phyloP scores from a whole-genome alignment of 768 basidiomycete genomes.

The Phylloporus sp. region DNA sequence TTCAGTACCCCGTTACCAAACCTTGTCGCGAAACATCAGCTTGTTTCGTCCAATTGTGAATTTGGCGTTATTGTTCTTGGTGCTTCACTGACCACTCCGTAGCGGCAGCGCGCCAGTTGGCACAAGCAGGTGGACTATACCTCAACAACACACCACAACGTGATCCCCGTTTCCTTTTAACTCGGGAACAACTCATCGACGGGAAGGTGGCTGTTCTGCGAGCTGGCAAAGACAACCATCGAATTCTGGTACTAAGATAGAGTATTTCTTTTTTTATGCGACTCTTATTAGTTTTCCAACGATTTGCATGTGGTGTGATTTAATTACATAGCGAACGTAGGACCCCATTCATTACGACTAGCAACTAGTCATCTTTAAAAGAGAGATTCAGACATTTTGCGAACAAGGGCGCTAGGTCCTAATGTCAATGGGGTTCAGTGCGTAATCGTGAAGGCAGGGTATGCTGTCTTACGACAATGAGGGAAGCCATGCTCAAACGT shows the following conservation, averaged over 20 bases:
- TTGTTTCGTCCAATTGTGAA: conserved; percentile 63
- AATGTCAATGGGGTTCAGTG: conserved; percentile 2
- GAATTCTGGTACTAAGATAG: conserved; percentile 44
- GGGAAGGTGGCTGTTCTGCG: conserved; percentile 58
- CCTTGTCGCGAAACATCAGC: conserved; percentile 52
- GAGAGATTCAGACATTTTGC: conserved; percentile 4
- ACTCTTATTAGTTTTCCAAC: background rate
- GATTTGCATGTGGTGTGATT: background rate
- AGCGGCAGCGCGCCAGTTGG: conserved; percentile 65
- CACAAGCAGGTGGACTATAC: conserved; percentile 64
- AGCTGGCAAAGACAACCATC: conserved; percentile 68
- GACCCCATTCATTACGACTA: background rate
- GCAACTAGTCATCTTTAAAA: background rate
- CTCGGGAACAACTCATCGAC: conserved; percentile 50
- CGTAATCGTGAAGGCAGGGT: background rate
- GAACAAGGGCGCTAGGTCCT: conserved; percentile 24
- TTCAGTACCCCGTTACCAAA: conserved; percentile 51
- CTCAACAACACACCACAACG: conserved; percentile 58
- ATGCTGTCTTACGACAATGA: conserved; percentile 20
- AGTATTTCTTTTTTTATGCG: background rate
- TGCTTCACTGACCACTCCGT: conserved; percentile 7
- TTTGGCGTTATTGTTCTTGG: conserved; percentile 5
- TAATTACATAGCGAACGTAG: too few species aligned
- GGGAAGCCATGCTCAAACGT: conserved; percentile 16
- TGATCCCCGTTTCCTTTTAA: conserved; percentile 44